A percentile compares a stretch with the other conserved stretches of the same genome.
phyloP scores from a whole-genome alignment of 1,284 basidiomycete species.

The Sporisorium graminicola region DNA sequence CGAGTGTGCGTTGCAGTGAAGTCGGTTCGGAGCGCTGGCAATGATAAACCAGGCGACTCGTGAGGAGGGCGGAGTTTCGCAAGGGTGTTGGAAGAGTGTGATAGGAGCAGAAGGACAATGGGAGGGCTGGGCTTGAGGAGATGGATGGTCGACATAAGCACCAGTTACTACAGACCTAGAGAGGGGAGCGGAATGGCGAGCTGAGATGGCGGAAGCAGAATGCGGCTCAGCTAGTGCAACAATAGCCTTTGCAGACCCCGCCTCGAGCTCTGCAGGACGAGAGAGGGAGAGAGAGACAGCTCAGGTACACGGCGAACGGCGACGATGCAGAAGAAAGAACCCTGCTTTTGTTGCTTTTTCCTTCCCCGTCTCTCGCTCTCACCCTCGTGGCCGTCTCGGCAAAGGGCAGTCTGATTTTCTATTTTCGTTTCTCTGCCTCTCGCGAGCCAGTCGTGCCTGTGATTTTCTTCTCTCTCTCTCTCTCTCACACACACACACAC shows the following conservation, averaged over 20 bases:
- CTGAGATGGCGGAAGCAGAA: neutral
- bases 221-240: neutral
- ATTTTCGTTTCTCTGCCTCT: neutral
- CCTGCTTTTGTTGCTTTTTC: neutral
- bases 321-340: neutral
- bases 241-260: too few relatives aligned
- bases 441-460: too few relatives aligned
- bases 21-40: neutral
- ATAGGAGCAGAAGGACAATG: neutral
- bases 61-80: neutral
- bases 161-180: constrained; percentile 1
- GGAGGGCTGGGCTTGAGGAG: too few relatives aligned
- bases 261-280: too few relatives aligned
- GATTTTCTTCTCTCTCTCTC: neutral
- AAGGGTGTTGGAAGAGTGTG: neutral
- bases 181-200: constrained; percentile 20
- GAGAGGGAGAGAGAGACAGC: neutral
- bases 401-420: constrained; percentile 14
- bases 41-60: neutral
- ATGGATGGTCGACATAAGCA: neutral
- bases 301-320: too few relatives aligned
- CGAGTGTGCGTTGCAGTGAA: neutral
- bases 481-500: too few relatives aligned
- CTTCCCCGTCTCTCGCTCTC: neutral
- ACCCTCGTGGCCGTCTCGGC: constrained; percentile 35